Base-by-base conservation (phyloP, 164 flowering plant species). In the Macadamia integrifolia region DNA sequence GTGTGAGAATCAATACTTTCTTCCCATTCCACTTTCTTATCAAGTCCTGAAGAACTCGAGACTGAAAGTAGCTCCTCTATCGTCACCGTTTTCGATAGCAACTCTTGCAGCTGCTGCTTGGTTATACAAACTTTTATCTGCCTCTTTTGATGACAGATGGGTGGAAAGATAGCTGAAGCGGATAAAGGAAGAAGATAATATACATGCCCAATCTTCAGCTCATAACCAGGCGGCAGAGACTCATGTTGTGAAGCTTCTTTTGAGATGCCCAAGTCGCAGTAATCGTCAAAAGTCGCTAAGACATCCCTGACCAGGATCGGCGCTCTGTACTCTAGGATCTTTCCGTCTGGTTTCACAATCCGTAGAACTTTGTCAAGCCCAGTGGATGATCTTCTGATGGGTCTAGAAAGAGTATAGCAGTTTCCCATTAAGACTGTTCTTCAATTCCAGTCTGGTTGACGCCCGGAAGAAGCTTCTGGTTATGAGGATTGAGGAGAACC, bases 61-160 rank as follows among this genome's bases (percentile, higher is more conserved):
- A 35, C 40, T 0, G 66, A 44, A 0, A 78, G 49, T 1, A 86
- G 35, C 1, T 78, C 78, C 50, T 82, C 78, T 0, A 73, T 2
- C 3, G 87, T 77, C 29, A 75, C 58, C 60, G 72, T 46, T 70
- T 83, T 74, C 23, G 76, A 56, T 74, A 82, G 44, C 58, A 82
- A 67, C 52, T 75, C 74, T 46, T 79, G 75, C 46, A 86, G 81
- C 73, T 86, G 82, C 55, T 79, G 74, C 70, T 76, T 86, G 15
- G 87, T 81, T n/a, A 86, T 71, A 14, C 82, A 70, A 48, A 85
- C 64, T 53, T 78, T 83, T 3, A 85, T 79, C 66, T 81, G 77
- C 74, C 57, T 83, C 40, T 35, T 35, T 35, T 35, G 3, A 13
- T 61, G 35, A n/a, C 65, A 4, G 40, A 13, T 13, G 5, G 2